Conservation (phyloP, 148 eudicot genomes). For the Diospyros lotus region DNA sequence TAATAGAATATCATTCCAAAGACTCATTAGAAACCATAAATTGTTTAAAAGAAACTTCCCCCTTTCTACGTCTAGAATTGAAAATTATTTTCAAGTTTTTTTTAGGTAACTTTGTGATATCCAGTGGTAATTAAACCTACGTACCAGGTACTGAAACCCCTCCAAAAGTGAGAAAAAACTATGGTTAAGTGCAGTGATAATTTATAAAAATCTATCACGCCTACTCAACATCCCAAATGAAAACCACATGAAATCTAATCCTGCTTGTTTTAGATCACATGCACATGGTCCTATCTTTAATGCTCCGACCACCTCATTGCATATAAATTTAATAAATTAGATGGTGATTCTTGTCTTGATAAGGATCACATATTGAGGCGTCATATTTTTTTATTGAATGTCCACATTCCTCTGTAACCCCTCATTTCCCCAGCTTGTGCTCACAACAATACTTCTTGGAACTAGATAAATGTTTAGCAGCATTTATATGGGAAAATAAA, state of each 20-base stretch:
- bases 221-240: conserved; percentile 17
- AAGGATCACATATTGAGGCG: conserved; percentile 10
- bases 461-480: too few relatives aligned
- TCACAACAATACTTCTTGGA: too few relatives aligned
- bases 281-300: conserved; percentile 23
- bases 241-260: conserved; percentile 53
- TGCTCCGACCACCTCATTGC: conserved; percentile 12
- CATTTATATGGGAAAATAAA: too few relatives aligned
- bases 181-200: neutral
- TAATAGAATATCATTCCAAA: neutral
- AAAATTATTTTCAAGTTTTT: neutral
- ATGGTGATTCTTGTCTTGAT: conserved; percentile 17
- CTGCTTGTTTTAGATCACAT: conserved; percentile 21
- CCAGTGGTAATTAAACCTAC: neutral
- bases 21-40: neutral
- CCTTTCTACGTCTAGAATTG: neutral
- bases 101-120: neutral
- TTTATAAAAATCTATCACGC: neutral
- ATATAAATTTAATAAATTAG: conserved; percentile 7
- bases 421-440: neutral
- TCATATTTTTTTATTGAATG: neutral
- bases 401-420: conserved; percentile 12
- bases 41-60: neutral
- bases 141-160: neutral
- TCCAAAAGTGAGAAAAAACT: neutral